Evolutionary conservation across 495 filamentous ascomycete species (phyloP).

Genomic region (Hamigera avellanea): DNA sequence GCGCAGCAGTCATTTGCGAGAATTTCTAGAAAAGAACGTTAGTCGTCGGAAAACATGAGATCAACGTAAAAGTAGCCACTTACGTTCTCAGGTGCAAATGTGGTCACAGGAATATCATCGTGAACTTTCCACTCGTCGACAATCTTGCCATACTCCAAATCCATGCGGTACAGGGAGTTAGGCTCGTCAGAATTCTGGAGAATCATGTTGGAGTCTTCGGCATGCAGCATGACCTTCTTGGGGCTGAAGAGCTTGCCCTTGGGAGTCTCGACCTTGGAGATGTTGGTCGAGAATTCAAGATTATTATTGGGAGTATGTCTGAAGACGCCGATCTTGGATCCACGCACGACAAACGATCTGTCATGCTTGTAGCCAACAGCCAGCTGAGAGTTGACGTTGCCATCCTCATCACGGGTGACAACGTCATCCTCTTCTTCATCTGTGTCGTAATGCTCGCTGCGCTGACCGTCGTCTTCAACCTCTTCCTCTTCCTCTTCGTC

Average conservation of each 20-base stretch:
- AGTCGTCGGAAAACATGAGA: conserved; percentile 9
- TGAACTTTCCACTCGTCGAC: conserved; percentile 99
- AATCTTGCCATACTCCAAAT: conserved; percentile 96
- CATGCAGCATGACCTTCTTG: conserved; percentile 96
- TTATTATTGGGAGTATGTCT: conserved; percentile 90
- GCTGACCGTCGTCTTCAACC: conserved; percentile 48
- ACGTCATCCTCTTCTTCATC: conserved; percentile 89
- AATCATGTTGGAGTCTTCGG: conserved; percentile 86
- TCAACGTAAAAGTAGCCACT: conserved; percentile 12
- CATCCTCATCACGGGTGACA: conserved; percentile 57
- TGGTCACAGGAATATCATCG: conserved; percentile 85
- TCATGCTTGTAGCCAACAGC: conserved; percentile 99
- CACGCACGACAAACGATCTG: conserved; percentile 90
- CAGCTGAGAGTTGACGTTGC: conserved; percentile 83
- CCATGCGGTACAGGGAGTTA: conserved; percentile 94
- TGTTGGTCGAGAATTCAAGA: conserved; percentile 93
- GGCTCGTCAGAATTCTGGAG: conserved; percentile 76
- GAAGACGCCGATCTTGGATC: conserved; percentile 97
- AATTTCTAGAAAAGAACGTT: conserved; percentile 55
- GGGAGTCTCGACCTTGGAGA: conserved; percentile 88
- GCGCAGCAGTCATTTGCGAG: conserved; percentile 89
- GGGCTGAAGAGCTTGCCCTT: conserved; percentile 81
- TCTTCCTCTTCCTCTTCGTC: conserved; percentile 54
- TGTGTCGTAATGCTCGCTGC: conserved; percentile 75
- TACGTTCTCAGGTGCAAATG: conserved; percentile 81